These are phyloP conservation scores for Millerozyma miso DNA, from an alignment of 805 yeast species.

Conservation along the genomic window DNA sequence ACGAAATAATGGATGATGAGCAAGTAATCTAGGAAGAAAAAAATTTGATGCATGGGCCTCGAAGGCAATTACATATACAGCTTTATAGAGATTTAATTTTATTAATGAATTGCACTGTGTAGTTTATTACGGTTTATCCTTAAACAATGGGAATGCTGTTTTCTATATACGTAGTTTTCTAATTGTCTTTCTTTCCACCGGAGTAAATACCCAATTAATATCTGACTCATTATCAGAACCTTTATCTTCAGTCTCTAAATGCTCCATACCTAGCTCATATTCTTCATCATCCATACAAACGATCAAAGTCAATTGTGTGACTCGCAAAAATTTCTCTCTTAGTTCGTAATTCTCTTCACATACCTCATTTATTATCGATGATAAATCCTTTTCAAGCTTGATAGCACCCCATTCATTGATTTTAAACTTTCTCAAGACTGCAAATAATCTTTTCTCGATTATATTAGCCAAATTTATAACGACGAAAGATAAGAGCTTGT, in stretches of 20 bases:
- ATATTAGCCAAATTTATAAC: constrained; percentile 52
- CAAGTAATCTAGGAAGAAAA: constrained; percentile 3
- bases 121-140: background rate
- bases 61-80: background rate
- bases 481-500: constrained; percentile 43
- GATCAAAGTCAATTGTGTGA: constrained; percentile 80
- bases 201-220: constrained; percentile 70
- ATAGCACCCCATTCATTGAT: constrained; percentile 82
- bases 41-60: background rate
- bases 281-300: constrained; percentile 74
- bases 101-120: no score
- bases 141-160: background rate
- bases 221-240: constrained; percentile 24
- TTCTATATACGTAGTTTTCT: constrained; percentile 51
- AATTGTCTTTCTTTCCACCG: constrained; percentile 65
- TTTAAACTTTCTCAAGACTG: constrained; percentile 49
- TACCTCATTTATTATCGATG: constrained; percentile 66
- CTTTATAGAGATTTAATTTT: background rate
- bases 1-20: constrained; percentile 3
- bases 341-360: constrained; percentile 69
- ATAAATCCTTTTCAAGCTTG: constrained; percentile 76
- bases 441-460: constrained; percentile 66
- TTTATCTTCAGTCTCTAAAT: constrained; percentile 36
- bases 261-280: constrained; percentile 39
- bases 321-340: constrained; percentile 72